Percentiles rank a stretch among this genome's conserved stretches.
Conservation (phyloP, 73 alveolate species). For the Paraurostyla sp. region DNA sequence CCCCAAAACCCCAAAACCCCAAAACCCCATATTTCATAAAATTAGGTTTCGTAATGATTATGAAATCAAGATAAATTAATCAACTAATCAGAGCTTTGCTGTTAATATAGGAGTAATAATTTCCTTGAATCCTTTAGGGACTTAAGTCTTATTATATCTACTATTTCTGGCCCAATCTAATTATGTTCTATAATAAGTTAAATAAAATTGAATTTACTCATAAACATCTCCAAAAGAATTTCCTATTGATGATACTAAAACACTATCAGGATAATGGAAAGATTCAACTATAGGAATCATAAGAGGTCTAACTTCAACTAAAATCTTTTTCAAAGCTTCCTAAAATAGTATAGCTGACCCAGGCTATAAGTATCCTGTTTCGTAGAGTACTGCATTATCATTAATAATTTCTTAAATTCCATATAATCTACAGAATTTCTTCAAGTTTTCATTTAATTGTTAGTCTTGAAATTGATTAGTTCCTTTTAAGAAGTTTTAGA, state of each 20-base stretch:
- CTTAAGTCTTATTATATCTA: slow-evolving; percentile 38
- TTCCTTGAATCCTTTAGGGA: slow-evolving; percentile 63
- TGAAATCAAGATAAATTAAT: background rate
- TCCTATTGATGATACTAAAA: slow-evolving; percentile 65
- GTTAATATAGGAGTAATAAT: slow-evolving; percentile 51
- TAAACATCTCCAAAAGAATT: slow-evolving; percentile 77
- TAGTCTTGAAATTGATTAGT: background rate
- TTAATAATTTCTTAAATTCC: slow-evolving; percentile 43
- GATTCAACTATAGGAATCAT: slow-evolving; percentile 67
- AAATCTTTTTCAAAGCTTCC: slow-evolving; percentile 41
- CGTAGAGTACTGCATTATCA: slow-evolving; percentile 55
- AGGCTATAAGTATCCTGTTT: slow-evolving; percentile 65
- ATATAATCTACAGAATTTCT: slow-evolving; percentile 36
- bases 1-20: too few relatives aligned
- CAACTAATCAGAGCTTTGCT: slow-evolving; percentile 54
- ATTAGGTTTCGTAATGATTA: too few relatives aligned
- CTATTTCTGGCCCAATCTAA: slow-evolving; percentile 66
- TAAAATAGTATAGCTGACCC: background rate
- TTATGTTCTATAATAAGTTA: background rate
- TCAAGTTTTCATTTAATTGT: slow-evolving; percentile 7
- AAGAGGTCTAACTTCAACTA: slow-evolving; percentile 54
- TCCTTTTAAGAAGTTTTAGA: slow-evolving; percentile 57
- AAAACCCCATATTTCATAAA: too few relatives aligned
- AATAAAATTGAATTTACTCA: slow-evolving; percentile 8
- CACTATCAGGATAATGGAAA: slow-evolving; percentile 38